phyloP scores from a whole-genome alignment of 2,329 filamentous ascomycete species.

The Phyllosticta paracitricarpa region DNA sequence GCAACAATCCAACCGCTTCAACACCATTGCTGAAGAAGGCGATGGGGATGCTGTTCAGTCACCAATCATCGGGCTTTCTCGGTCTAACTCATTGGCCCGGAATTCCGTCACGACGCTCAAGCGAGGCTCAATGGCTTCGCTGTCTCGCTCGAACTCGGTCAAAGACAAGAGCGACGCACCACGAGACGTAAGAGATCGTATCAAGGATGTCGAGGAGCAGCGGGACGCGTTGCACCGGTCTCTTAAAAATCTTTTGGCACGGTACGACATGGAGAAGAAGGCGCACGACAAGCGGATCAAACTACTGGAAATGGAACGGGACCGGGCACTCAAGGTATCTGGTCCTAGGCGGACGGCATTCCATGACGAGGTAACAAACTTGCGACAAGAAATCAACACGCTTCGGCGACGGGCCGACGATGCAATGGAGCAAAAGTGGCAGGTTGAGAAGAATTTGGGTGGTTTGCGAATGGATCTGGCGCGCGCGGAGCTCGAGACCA shows the following conservation, averaged over 20 bases:
- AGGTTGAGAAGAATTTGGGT: conserved; percentile 80
- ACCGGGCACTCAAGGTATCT: conserved; percentile 57
- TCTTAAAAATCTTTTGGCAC: conserved; percentile 71
- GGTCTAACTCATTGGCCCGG: conserved; percentile 60
- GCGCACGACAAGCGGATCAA: conserved; percentile 75
- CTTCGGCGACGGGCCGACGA: conserved; percentile 84
- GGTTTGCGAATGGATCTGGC: conserved; percentile 95
- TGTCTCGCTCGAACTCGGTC: conserved; percentile 42
- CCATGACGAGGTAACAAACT: conserved; percentile 66
- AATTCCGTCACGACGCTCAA: conserved; percentile 34
- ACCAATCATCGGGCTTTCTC: conserved; percentile 42
- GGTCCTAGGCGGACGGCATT: conserved; percentile 71
- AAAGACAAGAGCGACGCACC: conserved; percentile 20
- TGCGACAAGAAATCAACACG: conserved; percentile 76
- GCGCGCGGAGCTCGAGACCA: conserved; percentile 85
- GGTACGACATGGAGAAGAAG: conserved; percentile 74
- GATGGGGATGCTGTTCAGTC: conserved; percentile 22
- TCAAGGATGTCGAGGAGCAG: conserved; percentile 90
- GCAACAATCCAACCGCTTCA: conserved; percentile 40
- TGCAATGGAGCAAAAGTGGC: conserved; percentile 90
- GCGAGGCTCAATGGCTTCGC: conserved; percentile 24
- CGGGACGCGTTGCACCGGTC: conserved; percentile 85
- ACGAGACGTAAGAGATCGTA: conserved; percentile 62
- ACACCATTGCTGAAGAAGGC: conserved; percentile 52
- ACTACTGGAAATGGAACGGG: conserved; percentile 66